Base-by-base conservation (phyloP, 768 basidiomycete genomes). In the Tulasnella sp. region DNA sequence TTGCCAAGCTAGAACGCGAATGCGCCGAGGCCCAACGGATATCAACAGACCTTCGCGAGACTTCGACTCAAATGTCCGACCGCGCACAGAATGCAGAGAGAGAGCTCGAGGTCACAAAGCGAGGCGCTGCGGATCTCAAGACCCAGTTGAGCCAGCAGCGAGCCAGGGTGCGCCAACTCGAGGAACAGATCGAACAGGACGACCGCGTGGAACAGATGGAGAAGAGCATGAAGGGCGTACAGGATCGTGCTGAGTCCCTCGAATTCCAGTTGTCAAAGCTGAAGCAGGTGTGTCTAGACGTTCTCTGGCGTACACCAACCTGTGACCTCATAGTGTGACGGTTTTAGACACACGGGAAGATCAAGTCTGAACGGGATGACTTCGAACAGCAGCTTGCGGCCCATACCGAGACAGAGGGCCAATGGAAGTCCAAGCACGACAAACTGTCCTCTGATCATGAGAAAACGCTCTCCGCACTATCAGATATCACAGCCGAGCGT, bases 181-280 rank as follows among this genome's bases (percentile, higher is more conserved):
- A 87, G 66, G 88, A 90, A 62, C 85, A 88, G 64, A 83, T 92
- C 21, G 82, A 90, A 69, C 83, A 80, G 61, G 88, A 92, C 67
- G 87, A 91, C 70, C 83, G 86, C 43, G 82, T 83, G 15, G 88
- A 89, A 63, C 77, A 77, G 44, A 71, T 90, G 24, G 88, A 90
- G 68, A 72, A 73, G 47, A 84, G 84, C 7, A 72, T 92, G 49
- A 84, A 83, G 67, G 83, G 88, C 66, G 84, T 84, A 24, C 86
- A 88, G 66, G 82, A 91, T 66, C 84, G 84, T 56, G 85, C 85
- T 3, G 88, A 87, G 61, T 87, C 89, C 67, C 77, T 91, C 8
- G 88, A 90, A 65, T 86, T 88, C 66, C 86, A 86, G 67, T 73
- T 92, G 19, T 82, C 84, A 11, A 88, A 85, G 67, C 72, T 85